Conservation (phyloP, 176 grass and related monocot species). For the Aegilops tauschii region DNA sequence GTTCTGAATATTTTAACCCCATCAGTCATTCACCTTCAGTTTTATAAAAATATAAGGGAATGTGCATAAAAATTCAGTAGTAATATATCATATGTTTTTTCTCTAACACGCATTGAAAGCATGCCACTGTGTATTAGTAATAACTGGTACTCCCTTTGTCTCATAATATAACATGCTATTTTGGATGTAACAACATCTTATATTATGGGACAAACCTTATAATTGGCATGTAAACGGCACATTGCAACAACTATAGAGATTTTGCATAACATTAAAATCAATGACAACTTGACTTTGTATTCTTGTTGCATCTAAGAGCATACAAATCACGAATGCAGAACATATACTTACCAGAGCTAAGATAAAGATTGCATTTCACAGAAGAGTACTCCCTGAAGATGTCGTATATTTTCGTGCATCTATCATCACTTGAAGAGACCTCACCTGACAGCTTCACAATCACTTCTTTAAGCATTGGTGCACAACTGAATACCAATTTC, state of each 20-base stretch:
- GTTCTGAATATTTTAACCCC: not conserved
- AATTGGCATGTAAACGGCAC: too few relatives aligned
- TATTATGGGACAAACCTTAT: too few relatives aligned
- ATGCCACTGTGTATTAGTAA: too few relatives aligned
- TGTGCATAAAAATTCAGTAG: not conserved
- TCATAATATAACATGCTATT: too few relatives aligned
- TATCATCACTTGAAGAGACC: not conserved
- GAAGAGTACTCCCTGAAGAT: not conserved
- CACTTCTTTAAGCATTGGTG: not conserved
- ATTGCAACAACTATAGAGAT: too few relatives aligned
- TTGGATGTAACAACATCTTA: too few relatives aligned
- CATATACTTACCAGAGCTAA: not conserved
- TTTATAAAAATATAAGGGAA: not conserved
- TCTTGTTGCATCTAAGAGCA: not conserved
- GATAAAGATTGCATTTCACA: not conserved
- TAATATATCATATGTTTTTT: too few relatives aligned
- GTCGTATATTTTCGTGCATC: not conserved
- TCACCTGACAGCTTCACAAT: not conserved
- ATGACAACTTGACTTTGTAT: not conserved
- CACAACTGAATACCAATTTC: not conserved
- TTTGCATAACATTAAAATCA: too few relatives aligned
- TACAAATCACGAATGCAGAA: not conserved
- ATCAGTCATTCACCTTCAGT: not conserved
- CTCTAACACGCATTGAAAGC: too few relatives aligned
- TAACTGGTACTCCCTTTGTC: too few relatives aligned